Conservation (phyloP, 2,329 filamentous ascomycete genomes). For the Diaporthe sp. region DNA sequence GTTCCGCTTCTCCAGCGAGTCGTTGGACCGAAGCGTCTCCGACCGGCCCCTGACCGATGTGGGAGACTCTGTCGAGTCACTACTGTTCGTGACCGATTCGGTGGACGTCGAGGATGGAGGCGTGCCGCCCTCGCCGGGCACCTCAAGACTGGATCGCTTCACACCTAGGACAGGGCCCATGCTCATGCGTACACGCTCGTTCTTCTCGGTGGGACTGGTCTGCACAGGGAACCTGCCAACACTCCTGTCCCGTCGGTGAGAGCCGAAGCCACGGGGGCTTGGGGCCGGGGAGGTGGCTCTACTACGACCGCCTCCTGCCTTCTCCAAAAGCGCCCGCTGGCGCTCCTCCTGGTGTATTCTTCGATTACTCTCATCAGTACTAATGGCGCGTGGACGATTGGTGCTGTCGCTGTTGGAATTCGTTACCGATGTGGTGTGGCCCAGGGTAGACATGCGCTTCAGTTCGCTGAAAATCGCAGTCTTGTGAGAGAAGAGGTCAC, state of each 20-base stretch:
- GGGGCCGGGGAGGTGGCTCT: constrained; percentile 80
- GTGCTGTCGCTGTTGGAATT: constrained; percentile 45
- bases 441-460: constrained; percentile 84
- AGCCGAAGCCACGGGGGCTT: constrained; percentile 54
- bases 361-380: constrained; percentile 94
- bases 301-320: constrained; percentile 71
- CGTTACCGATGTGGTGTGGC: constrained; percentile 67
- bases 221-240: constrained; percentile 82
- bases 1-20: constrained; percentile 69
- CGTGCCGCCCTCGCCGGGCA: constrained; percentile 70
- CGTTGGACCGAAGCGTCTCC: constrained; percentile 36
- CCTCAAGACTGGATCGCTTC: constrained; percentile 81
- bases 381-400: constrained; percentile 84
- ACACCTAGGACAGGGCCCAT: constrained; percentile 60
- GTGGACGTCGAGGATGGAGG: constrained; percentile 43
- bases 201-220: constrained; percentile 62
- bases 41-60: constrained; percentile 33
- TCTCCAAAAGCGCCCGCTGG: constrained; percentile 81
- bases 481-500: constrained; percentile 93
- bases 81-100: constrained; percentile 36
- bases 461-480: constrained; percentile 95
- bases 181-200: constrained; percentile 61
- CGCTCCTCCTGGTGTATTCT: constrained; percentile 95
- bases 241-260: constrained; percentile 84
- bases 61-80: constrained; percentile 37